Base-by-base conservation (phyloP, 1,139 yeast genomes). In the Saccharomycopsis crataegensis region DNA sequence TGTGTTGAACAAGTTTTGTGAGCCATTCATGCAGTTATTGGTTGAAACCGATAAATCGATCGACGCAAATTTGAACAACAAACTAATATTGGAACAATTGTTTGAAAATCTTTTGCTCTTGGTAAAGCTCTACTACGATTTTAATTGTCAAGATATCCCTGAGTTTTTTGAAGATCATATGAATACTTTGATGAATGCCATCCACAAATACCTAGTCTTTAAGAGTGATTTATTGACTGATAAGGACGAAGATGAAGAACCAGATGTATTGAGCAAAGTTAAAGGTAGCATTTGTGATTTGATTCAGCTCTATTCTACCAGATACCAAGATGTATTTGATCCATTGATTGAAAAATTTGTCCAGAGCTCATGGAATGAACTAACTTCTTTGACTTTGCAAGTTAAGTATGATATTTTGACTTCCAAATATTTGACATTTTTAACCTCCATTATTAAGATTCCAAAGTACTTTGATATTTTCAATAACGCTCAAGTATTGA, bases 131-230 rank as follows among this genome's bases (percentile, higher is more conserved):
- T 94, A 87, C 67, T 89, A 83, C 65, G 99, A 94, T 67, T 80
- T 94, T 64, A 94, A 93, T 68, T 91, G 97, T 69, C 99, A 94
- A 70, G 99, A 94, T 70, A 84, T 94, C 54, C 99, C 99, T 1
- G 99, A 91, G 68, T 93, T 91, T 66, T 94, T 94, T 65, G 99
- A 94, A 70, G 99, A 94, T 68, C 81, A 94, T 66, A 71, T 93
- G 72, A 73, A 77, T 50, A 73, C 72, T 37, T 90, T 96, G 54
- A 87, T 94, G 94, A 76, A 75, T 9, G 78, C 91, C 41, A 75
- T 91, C 64, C 95, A 88, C 66, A 86, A 86, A 67, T 93, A 90
- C 66, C 74, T 93, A 58, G 70, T 77, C 40, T 88, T 83, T 64
- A 67, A 73, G 28, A 80, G 82, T 57, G 72, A 78, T 0, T 59